A percentile compares a stretch with the other conserved stretches of the same genome.
phyloP scores from a whole-genome alignment of 129 eudicot genomes.

The Deinandra increscens region DNA sequence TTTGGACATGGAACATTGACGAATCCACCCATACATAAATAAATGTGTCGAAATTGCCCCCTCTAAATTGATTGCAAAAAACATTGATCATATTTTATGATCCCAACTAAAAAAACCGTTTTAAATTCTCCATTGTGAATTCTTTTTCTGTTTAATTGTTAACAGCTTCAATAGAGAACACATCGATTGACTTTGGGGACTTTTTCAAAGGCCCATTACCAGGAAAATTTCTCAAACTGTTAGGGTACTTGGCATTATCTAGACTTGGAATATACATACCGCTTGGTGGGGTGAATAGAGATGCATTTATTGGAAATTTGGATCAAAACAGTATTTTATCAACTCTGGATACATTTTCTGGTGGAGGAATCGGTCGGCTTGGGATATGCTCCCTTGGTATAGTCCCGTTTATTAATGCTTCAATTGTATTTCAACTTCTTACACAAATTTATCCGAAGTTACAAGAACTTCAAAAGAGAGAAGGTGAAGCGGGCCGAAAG shows the following conservation, averaged over 20 bases:
- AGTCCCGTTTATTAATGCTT: constrained; percentile 98
- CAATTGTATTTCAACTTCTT: constrained; percentile 93
- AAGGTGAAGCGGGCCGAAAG: constrained; percentile 98
- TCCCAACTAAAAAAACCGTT: constrained; percentile 1
- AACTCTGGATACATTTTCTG: constrained; percentile 97
- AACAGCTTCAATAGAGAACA: constrained; percentile 99
- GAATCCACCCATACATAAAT: constrained; percentile 4
- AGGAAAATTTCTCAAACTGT: constrained; percentile 85
- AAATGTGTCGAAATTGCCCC: not conserved
- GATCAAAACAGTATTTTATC: constrained; percentile 81
- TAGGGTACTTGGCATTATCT: constrained; percentile 87
- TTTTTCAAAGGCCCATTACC: constrained; percentile 98
- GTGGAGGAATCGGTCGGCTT: constrained; percentile 97
- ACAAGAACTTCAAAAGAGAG: constrained; percentile 96
- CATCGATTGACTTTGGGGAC: constrained; percentile 92
- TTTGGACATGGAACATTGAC: not conserved
- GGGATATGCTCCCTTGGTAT: constrained; percentile 98
- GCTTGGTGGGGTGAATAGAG: constrained; percentile 96
- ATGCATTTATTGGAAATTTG: constrained; percentile 91
- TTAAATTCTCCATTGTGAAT: constrained; percentile 30
- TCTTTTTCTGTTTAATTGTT: constrained; percentile 27
- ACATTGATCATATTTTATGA: not conserved
- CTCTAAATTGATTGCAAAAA: not conserved
- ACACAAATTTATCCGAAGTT: constrained; percentile 91
- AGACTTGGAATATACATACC: constrained; percentile 97